Percentiles rank a stretch among this genome's conserved stretches.
phyloP scores from a whole-genome alignment of 2,329 filamentous ascomycete genomes.

The Xylaria sp. region DNA sequence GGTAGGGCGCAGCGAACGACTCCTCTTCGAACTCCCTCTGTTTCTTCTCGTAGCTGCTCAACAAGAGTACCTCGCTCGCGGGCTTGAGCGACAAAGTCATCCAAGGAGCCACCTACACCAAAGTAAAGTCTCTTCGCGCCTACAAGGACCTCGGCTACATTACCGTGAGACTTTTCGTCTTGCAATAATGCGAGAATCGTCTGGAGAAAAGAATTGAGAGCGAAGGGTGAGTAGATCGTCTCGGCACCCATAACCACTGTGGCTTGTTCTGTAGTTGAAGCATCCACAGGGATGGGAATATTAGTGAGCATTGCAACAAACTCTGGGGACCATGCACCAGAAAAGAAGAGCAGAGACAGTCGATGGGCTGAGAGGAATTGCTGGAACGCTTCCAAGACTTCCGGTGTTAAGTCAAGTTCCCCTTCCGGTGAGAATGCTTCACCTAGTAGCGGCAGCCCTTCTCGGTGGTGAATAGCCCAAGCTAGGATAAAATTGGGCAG shows the following conservation, averaged over 20 bases:
- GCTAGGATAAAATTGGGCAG: conserved; percentile 80
- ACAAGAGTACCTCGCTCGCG: conserved; percentile 61
- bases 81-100: conserved; percentile 73
- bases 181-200: conserved; percentile 67
- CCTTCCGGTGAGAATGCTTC: conserved; percentile 58
- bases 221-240: conserved; percentile 84
- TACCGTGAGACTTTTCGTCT: conserved; percentile 49
- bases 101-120: conserved; percentile 83
- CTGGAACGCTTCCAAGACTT: conserved; percentile 69
- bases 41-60: conserved; percentile 66
- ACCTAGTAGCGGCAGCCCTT: conserved; percentile 53
- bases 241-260: conserved; percentile 77
- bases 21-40: conserved; percentile 69
- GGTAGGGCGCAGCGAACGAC: conserved; percentile 64
- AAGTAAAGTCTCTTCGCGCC: conserved; percentile 86
- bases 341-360: conserved; percentile 74
- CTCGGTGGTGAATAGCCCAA: conserved; percentile 66
- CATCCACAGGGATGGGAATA: conserved; percentile 32
- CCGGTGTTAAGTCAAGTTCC: conserved; percentile 72
- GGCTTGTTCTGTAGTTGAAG: conserved; percentile 49
- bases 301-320: conserved; percentile 68
- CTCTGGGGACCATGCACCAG: conserved; percentile 77
- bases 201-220: conserved; percentile 74
- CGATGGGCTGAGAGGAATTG: conserved; percentile 59
- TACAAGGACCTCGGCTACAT: conserved; percentile 70